These are phyloP conservation scores for Cylindrotheca closterium DNA, from an alignment of 108 stramenopile species.

Conservation along the genomic window DNA sequence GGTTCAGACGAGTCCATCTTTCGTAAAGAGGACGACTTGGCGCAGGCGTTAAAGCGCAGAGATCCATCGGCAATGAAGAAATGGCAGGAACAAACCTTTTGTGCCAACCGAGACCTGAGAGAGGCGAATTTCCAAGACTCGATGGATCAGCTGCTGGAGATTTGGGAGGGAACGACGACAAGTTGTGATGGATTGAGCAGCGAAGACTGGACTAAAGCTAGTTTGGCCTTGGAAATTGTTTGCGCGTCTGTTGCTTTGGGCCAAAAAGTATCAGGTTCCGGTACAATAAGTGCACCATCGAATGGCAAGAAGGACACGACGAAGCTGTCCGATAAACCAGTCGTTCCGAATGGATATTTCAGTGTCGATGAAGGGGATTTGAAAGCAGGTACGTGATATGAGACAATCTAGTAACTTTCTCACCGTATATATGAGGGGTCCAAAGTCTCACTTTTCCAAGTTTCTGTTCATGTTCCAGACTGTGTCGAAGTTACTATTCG, in stretches of 20 bases:
- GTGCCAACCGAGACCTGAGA: neutral
- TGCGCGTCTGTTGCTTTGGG: constrained; percentile 24
- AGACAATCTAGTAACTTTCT: no score
- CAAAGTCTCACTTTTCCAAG: no score
- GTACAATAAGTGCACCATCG: no score
- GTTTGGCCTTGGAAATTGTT: constrained; percentile 18
- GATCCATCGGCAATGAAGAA: neutral
- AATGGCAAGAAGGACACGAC: no score
- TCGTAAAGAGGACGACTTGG: neutral
- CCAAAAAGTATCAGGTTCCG: neutral
- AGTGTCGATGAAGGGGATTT: constrained; percentile 21
- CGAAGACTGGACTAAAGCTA: neutral
- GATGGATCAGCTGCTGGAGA: neutral
- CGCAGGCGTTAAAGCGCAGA: neutral
- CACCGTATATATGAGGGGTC: no score
- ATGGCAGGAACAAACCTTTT: neutral
- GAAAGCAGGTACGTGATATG: neutral
- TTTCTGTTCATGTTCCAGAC: no score
- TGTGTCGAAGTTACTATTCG: constrained; percentile 38
- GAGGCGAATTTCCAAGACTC: neutral
- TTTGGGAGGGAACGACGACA: neutral
- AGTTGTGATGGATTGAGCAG: neutral
- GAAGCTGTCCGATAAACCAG: constrained; percentile 22
- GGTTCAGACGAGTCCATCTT: neutral
- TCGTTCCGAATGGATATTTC: constrained; percentile 37